A percentile compares a stretch with the other conserved stretches of the same genome.
phyloP scores from a whole-genome alignment of 306 rosid genomes.

The Malus sylvestris region DNA sequence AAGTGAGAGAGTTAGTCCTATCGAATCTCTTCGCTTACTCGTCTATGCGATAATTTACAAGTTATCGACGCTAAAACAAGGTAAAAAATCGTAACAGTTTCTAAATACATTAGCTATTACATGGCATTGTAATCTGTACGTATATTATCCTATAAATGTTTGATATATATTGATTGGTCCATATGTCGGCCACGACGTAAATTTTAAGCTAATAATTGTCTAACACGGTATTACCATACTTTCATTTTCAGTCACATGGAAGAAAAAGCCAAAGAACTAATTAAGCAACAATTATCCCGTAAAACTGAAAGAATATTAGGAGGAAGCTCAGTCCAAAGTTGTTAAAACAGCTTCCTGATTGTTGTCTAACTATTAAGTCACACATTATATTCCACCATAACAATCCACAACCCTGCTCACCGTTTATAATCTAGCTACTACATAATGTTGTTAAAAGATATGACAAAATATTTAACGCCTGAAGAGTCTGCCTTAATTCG shows the following conservation, averaged over 20 bases:
- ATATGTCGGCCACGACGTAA: no score
- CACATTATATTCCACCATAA: no score
- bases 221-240: not conserved
- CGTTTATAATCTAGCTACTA: no score
- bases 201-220: not conserved
- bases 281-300: not conserved
- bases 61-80: not conserved
- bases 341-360: not conserved
- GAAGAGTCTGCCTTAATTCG: not conserved
- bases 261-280: not conserved
- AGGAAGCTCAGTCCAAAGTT: no score
- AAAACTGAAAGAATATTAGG: no score
- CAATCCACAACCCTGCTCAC: no score
- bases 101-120: not conserved
- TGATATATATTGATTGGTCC: not conserved
- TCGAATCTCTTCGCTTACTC: not conserved
- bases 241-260: not conserved
- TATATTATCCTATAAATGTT: not conserved
- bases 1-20: no score
- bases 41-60: not conserved
- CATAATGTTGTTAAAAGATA: not conserved
- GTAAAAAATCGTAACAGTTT: not conserved
- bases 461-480: not conserved
- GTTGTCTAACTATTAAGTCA: no score
- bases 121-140: not conserved